A percentile compares a stretch with the other conserved stretches of the same genome.
Conservation (phyloP, 768 basidiomycete genomes). For the Panellus pusillus region DNA sequence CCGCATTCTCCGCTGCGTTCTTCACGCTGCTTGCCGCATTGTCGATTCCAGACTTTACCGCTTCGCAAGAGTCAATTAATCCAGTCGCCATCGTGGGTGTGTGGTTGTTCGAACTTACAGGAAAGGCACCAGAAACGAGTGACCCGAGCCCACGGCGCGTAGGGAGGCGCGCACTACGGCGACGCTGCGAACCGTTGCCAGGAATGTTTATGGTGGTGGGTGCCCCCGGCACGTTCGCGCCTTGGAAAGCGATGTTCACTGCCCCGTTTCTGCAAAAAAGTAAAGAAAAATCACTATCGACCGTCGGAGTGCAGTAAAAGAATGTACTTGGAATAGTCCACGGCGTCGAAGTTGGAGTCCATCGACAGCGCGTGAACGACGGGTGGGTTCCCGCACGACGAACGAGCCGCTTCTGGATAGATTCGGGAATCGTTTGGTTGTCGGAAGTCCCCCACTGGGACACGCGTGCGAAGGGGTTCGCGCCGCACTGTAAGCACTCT, state of each 20-base stretch:
- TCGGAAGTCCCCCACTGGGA: constrained; percentile 5
- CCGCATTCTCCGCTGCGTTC: not conserved
- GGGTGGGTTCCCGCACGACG: constrained; percentile 12
- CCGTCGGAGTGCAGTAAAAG: not conserved
- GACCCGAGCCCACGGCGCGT: constrained; percentile 2
- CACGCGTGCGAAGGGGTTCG: constrained; percentile 12
- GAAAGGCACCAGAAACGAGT: no score
- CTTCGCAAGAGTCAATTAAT: not conserved
- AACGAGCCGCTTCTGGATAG: constrained; percentile 2
- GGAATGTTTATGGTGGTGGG: not conserved
- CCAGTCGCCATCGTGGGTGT: not conserved
- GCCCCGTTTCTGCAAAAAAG: not conserved
- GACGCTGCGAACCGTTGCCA: not conserved
- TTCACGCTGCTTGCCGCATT: not conserved
- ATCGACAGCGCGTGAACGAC: constrained; percentile 14
- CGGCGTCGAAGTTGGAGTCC: constrained; percentile 17
- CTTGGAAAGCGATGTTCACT: constrained; percentile 13
- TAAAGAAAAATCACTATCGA: not conserved
- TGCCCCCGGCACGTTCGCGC: constrained; percentile 7
- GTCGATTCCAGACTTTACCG: not conserved
- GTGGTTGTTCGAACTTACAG: no score
- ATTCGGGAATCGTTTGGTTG: constrained; percentile 15
- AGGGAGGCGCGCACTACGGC: not conserved
- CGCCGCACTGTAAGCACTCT: constrained; percentile 5
- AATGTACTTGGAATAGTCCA: constrained; percentile 6